A percentile compares a stretch with the other conserved stretches of the same genome.
phyloP scores from a whole-genome alignment of 805 yeast species.

The Jamesozyma gamospora region DNA sequence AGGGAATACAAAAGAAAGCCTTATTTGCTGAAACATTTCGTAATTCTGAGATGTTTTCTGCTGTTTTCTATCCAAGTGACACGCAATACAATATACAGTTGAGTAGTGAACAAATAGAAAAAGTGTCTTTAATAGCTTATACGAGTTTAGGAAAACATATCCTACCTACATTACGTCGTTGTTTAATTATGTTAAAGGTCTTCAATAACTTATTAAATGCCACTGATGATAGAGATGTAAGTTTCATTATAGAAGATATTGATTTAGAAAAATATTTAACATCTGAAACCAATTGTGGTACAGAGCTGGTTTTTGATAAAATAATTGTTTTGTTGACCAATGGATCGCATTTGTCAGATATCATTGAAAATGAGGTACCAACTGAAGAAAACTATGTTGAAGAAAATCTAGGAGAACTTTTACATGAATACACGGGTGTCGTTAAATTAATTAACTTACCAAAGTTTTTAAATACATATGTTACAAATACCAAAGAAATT shows the following conservation, averaged over 20 bases:
- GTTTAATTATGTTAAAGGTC: slow-evolving; percentile 26
- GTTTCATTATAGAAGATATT: slow-evolving; percentile 17
- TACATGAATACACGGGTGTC: slow-evolving; percentile 43
- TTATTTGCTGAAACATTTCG: background rate
- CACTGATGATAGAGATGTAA: slow-evolving; percentile 12
- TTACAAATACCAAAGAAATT: slow-evolving; percentile 25
- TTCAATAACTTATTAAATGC: slow-evolving; percentile 24
- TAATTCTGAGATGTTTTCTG: too few species aligned
- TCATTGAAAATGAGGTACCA: background rate
- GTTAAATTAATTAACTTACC: slow-evolving; percentile 47
- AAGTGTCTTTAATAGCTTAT: slow-evolving; percentile 5
- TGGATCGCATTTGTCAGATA: background rate
- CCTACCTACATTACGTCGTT: slow-evolving; percentile 24
- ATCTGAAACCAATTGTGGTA: background rate
- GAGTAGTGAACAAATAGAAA: background rate
- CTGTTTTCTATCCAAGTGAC: background rate
- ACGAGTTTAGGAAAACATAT: slow-evolving; percentile 16
- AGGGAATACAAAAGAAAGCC: slow-evolving; percentile 4
- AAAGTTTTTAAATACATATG: slow-evolving; percentile 32
- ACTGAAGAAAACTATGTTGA: background rate
- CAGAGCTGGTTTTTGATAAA: slow-evolving; percentile 5
- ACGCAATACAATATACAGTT: background rate
- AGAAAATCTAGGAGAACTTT: slow-evolving; percentile 3
- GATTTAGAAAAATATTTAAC: slow-evolving; percentile 11
- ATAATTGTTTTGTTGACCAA: slow-evolving; percentile 10